Evolutionary conservation across 352 stramenopile genomes (phyloP), one percentile per base, ranked within the genome.

Genomic region (Pythium pyrilobum): DNA sequence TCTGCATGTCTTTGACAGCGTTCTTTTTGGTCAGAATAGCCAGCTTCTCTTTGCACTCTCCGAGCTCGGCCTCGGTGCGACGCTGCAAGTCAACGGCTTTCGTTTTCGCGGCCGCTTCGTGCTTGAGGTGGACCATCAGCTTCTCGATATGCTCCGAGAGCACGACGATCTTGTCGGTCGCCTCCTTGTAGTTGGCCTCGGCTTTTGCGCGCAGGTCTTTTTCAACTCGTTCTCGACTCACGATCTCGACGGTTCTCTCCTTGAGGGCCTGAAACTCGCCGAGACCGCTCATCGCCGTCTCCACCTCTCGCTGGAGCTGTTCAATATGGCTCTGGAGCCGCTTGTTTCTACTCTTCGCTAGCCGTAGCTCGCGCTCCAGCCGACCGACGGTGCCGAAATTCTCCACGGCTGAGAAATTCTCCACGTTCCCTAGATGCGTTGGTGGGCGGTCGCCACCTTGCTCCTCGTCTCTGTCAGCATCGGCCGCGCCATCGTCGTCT

Each of bases 111-210:
- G 90, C 90, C 9, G 88, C 93, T 61, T 98, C 93, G 64, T 98
- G 92, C 67, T 98, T 98, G 10, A 98, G 57, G 59, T 98, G 95
- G 8, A 98, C 72, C 92, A 98, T 97, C 21, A 98, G 72, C 69
- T 98, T 98, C 62, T 98, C 93, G 21, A 98, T 97, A 61, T 98
- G 95, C 53, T 98, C 90, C 25, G 84, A 92, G n/a, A 98, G 66
- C 41, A 79, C 88, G 10, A 85, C 72, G 27, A 98, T 82, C 69
- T 97, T 96, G 29, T 96, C 85, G 5, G 74, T 76, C 4, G 79
- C 59, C 28, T 88, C 72, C 29, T 81, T 84, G 27, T 78, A 71
- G 16, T 78, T 74, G 25, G 54, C 39, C 23, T 97, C 78, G 18
- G 74, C 69, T 57, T 86, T 89, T 11, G 42, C 61, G 13, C 88